Base-by-base conservation (phyloP, 2,329 filamentous ascomycete genomes). In the Penicillium aurantiogriseum region DNA sequence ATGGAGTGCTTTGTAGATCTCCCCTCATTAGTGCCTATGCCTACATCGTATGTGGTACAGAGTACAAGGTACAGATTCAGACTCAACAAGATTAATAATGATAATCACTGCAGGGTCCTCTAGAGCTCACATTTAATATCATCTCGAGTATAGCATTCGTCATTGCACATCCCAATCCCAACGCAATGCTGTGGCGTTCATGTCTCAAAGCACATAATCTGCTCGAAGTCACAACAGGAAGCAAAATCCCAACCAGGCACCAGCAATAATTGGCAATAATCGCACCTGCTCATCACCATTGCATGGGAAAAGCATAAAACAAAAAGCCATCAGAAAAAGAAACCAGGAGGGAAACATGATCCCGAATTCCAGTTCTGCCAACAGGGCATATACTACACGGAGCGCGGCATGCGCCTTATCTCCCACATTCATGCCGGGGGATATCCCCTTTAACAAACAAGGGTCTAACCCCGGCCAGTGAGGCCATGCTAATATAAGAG, bases 401-500 rank as follows among this genome's bases (percentile, higher is more conserved):
- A 53, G 27, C 44, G 43, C 43, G 51, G 15, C 33, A 51, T 29
- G 6, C 51, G 42, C 43, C 42, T 27, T 43, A 51, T 55, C 38
- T 44, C 46, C 31, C 17, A 17, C 43, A 50, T 25, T 17, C 25
- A 21, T 42, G 9, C 13, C 45, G 52, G 52, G 45, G 52, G 29
- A 50, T 55, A 55, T 50, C 23, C 45, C 21, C 27, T 21, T 35
- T 11, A 46, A 21, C 8, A 23, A 23, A 23, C 23, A 45, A 48
- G 21, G 25, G 9, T 5, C 35, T 19, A 21, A 36, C 31, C 11
- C 21, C 19, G 17, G 10, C 29, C 50, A 45, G 19, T 11, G 11
- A 38, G 8, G 25, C 35, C 15, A 31, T 23, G 5, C 6, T 11
- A 39, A 35, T 21, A 38, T n/a, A 10, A 31, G 21, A 29, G 27